Evolutionary conservation across 179 eudicot genomes (phyloP).

Genomic region (Beta lomatogona): DNA sequence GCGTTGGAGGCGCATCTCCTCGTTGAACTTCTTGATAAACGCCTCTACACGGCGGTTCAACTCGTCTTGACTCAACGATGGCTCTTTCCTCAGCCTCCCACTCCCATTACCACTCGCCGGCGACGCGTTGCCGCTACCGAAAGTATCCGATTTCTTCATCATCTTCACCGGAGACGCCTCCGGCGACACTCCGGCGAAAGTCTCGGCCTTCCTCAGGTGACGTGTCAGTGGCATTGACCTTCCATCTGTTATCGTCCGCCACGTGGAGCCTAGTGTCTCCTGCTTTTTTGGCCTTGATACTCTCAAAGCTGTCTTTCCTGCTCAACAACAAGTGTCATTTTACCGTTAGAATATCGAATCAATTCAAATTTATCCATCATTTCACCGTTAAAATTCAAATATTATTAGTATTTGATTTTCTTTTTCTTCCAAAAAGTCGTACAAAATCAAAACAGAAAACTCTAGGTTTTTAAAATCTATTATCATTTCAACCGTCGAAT

Average conservation of each 20-base stretch:
- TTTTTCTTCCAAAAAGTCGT: too few species aligned
- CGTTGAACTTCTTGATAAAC: conserved; percentile 61
- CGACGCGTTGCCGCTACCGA: conserved; percentile 37
- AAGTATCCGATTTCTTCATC: conserved; percentile 66
- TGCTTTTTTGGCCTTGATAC: conserved; percentile 67
- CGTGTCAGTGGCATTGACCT: conserved; percentile 65
- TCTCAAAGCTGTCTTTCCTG: conserved; percentile 52
- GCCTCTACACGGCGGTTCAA: conserved; percentile 63
- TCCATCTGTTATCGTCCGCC: conserved; percentile 84
- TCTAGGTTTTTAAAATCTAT: too few species aligned
- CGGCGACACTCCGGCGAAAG: conserved; percentile 43
- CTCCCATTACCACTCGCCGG: conserved; percentile 14
- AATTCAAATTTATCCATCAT: background rate
- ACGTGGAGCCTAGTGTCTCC: conserved; percentile 72
- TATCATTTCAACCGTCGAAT: too few species aligned
- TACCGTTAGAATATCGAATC: conserved; percentile 26
- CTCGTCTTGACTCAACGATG: conserved; percentile 63
- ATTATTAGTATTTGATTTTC: too few species aligned
- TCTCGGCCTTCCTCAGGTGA: conserved; percentile 69
- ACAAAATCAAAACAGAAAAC: too few species aligned
- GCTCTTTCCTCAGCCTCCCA: conserved; percentile 45
- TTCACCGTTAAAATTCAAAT: background rate
- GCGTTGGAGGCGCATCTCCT: conserved; percentile 62
- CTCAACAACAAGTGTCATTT: conserved; percentile 22
- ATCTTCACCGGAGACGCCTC: conserved; percentile 26